Evolutionary conservation across 257 asterid species (phyloP).

Genomic region (Echites panduratus): DNA sequence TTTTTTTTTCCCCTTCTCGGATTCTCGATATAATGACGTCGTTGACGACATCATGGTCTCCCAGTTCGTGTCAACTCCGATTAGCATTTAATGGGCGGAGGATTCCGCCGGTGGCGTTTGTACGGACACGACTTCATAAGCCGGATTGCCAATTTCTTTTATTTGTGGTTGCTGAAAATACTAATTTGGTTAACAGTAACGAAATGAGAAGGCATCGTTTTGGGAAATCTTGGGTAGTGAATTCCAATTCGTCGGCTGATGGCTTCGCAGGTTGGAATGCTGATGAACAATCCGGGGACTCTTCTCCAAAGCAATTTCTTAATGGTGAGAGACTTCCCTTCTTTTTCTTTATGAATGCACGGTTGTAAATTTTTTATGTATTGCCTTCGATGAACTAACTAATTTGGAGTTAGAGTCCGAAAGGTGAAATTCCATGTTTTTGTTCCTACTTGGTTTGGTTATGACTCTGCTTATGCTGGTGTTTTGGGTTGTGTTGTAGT

Average conservation of each 20-base stretch:
- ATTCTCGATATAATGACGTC: slow-evolving; percentile 42
- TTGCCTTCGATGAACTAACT: background rate
- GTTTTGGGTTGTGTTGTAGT: slow-evolving; percentile 6
- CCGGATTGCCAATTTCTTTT: slow-evolving; percentile 37
- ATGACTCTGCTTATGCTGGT: background rate
- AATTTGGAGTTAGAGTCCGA: background rate
- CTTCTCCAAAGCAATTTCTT: slow-evolving; percentile 43
- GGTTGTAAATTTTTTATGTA: background rate
- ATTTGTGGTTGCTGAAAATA: slow-evolving; percentile 35
- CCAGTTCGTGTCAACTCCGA: slow-evolving; percentile 85
- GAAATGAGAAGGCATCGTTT: slow-evolving; percentile 41
- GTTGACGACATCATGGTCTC: slow-evolving; percentile 57
- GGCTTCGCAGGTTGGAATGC: slow-evolving; percentile 74
- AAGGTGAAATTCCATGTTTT: background rate
- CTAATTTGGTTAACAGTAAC: slow-evolving; percentile 29
- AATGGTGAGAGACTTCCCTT: slow-evolving; percentile 40
- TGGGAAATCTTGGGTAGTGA: slow-evolving; percentile 41
- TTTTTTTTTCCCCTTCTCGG: background rate
- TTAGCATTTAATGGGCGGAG: slow-evolving; percentile 53
- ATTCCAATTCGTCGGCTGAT: slow-evolving; percentile 43
- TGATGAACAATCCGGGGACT: slow-evolving; percentile 35
- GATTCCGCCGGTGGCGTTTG: slow-evolving; percentile 20
- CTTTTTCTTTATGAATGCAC: background rate
- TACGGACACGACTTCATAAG: slow-evolving; percentile 36
- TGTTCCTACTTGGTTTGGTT: background rate